These are phyloP conservation scores for Aspergillus fumigatus DNA, from an alignment of 2,329 filamentous ascomycete genomes.

Conservation along the genomic window DNA sequence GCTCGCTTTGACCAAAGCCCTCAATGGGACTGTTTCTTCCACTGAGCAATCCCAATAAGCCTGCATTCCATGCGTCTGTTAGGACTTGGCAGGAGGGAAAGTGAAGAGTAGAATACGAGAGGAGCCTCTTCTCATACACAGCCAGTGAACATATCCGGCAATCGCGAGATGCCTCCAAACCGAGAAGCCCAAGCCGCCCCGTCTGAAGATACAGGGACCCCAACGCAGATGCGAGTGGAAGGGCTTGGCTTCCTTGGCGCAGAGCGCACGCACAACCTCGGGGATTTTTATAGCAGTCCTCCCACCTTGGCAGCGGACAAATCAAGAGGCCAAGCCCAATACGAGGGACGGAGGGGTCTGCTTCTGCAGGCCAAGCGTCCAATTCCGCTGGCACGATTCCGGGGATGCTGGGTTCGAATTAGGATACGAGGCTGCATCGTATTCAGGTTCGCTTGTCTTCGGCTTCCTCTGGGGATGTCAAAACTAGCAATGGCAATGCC, in stretches of 20 bases:
- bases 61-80: background rate
- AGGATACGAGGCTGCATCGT: background rate
- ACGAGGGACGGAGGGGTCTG: background rate
- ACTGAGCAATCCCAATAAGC: background rate
- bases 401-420: background rate
- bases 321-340: background rate
- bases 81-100: no score
- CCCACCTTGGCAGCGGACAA: background rate
- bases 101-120: background rate
- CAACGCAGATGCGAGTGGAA: background rate
- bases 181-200: background rate
- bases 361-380: background rate
- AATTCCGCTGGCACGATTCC: background rate
- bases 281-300: background rate
- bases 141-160: background rate
- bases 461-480: background rate
- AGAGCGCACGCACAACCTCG: background rate
- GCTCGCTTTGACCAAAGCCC: background rate
- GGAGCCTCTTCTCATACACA: background rate
- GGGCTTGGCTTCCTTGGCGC: background rate
- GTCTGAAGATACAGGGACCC: background rate
- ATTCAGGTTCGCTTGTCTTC: background rate
- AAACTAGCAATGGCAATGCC: background rate
- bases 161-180: background rate
- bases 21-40: background rate